A percentile compares a stretch with the other conserved stretches of the same genome.
Evolutionary conservation across 208 protist genomes (phyloP).

Genomic region (Acanthamoeba castellanii): DNA sequence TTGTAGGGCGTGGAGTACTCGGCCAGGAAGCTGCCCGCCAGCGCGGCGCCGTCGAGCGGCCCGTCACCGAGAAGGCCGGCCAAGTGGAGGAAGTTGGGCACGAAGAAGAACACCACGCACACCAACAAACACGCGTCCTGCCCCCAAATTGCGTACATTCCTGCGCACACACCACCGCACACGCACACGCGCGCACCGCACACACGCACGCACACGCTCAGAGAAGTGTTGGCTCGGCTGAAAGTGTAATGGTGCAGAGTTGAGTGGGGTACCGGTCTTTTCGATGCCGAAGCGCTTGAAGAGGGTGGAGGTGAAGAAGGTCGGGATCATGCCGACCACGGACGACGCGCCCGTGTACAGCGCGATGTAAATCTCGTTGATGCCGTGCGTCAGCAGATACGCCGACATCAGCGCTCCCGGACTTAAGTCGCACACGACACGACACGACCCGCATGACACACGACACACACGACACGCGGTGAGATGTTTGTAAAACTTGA

Average conservation of each 20-base stretch:
- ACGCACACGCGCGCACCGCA: background rate
- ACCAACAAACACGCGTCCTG: constrained; percentile 23
- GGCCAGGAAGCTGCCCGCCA: constrained; percentile 2
- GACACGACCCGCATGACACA: background rate
- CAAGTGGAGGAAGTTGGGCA: constrained; percentile 32
- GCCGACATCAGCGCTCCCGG: constrained; percentile 60
- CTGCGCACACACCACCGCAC: background rate
- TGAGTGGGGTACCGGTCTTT: constrained; percentile 1
- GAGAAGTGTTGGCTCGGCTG: too few relatives aligned
- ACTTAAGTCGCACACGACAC: background rate
- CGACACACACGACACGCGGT: background rate
- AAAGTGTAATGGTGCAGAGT: background rate
- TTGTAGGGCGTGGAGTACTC: constrained; percentile 1
- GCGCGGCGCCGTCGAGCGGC: background rate
- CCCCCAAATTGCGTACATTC: constrained; percentile 40
- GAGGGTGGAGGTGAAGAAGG: constrained; percentile 47
- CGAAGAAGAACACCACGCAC: constrained; percentile 52
- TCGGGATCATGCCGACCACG: constrained; percentile 25
- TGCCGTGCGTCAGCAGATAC: constrained; percentile 42
- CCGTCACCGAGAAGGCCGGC: background rate
- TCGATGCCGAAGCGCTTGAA: constrained; percentile 50
- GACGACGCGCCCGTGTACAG: constrained; percentile 39
- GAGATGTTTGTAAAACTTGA: background rate
- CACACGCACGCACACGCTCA: background rate
- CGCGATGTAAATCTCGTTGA: constrained; percentile 54